These are phyloP conservation scores for Terfezia boudieri DNA, from an alignment of 495 filamentous ascomycete genomes.

Conservation along the genomic window DNA sequence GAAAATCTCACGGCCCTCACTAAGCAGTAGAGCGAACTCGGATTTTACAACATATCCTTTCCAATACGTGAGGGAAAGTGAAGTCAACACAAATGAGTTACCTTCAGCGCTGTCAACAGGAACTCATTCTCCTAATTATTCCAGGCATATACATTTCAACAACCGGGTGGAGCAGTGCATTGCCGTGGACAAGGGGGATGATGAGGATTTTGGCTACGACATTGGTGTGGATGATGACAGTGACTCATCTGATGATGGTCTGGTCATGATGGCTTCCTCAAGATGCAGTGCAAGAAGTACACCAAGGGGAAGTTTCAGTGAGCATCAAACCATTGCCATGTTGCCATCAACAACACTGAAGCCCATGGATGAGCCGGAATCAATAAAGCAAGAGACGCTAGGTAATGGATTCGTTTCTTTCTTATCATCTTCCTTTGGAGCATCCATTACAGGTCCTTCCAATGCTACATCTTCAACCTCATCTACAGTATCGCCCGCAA, in stretches of 20 bases:
- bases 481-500: slow-evolving; percentile 18
- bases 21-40: slow-evolving; percentile 28
- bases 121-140: slow-evolving; percentile 18
- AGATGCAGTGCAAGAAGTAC: slow-evolving; percentile 27
- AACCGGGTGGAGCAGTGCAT: slow-evolving; percentile 91
- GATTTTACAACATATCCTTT: slow-evolving; percentile 39
- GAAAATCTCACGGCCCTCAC: slow-evolving; percentile 19
- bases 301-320: slow-evolving; percentile 29
- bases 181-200: slow-evolving; percentile 64
- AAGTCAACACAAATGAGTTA: slow-evolving; percentile 32
- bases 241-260: slow-evolving; percentile 48
- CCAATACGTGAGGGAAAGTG: slow-evolving; percentile 33
- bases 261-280: slow-evolving; percentile 51
- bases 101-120: slow-evolving; percentile 40
- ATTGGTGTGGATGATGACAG: slow-evolving; percentile 35
- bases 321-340: slow-evolving; percentile 83
- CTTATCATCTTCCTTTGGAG: slow-evolving; percentile 22
- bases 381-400: slow-evolving; percentile 25
- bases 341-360: slow-evolving; percentile 83
- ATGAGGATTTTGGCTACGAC: slow-evolving; percentile 46
- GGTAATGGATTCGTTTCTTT: slow-evolving; percentile 15
- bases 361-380: slow-evolving; percentile 56
- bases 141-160: slow-evolving; percentile 87
- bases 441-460: slow-evolving; percentile 17
- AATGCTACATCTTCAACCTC: slow-evolving; percentile 34